Evolutionary conservation across 306 rosid species (phyloP).

Genomic region (Vigna reflexopilosa): DNA sequence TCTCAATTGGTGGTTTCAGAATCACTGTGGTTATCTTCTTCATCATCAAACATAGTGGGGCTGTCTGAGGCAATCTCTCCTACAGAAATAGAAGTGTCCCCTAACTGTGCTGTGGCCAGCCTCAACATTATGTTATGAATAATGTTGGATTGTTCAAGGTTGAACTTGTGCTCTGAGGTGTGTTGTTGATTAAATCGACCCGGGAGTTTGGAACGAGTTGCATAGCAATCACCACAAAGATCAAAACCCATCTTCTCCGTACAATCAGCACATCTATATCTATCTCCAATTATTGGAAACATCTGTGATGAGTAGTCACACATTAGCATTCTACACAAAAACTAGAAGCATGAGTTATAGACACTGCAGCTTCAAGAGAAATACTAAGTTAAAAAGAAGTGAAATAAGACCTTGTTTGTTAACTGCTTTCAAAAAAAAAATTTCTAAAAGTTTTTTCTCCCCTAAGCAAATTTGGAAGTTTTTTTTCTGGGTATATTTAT

Average conservation of each 20-base stretch:
- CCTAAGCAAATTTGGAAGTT: no score
- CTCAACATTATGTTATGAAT: slow-evolving; percentile 42
- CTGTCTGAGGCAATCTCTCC: slow-evolving; percentile 49
- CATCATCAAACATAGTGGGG: slow-evolving; percentile 32
- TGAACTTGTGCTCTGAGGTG: slow-evolving; percentile 82
- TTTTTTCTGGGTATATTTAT: no score
- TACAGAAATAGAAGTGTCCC: slow-evolving; percentile 42
- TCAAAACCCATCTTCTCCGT: slow-evolving; percentile 76
- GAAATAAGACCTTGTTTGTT: background rate
- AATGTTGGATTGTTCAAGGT: slow-evolving; percentile 40
- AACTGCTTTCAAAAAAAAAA: no score
- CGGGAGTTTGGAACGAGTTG: slow-evolving; percentile 72
- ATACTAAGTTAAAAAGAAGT: no score
- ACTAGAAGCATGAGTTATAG: background rate
- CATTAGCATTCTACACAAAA: slow-evolving; percentile 26
- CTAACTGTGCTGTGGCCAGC: slow-evolving; percentile 46
- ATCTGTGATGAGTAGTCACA: slow-evolving; percentile 57
- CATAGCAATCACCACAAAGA: slow-evolving; percentile 80
- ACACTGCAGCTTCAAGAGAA: background rate
- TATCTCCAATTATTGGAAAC: slow-evolving; percentile 77
- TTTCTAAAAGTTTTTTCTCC: no score
- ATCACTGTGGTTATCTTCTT: slow-evolving; percentile 52
- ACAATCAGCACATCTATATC: slow-evolving; percentile 83
- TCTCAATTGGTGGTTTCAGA: slow-evolving; percentile 48
- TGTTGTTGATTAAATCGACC: slow-evolving; percentile 98